Percentiles rank a stretch among this genome's conserved stretches.
Conservation (phyloP, 2,329 filamentous ascomycete species). For the Onygenales sp. region DNA sequence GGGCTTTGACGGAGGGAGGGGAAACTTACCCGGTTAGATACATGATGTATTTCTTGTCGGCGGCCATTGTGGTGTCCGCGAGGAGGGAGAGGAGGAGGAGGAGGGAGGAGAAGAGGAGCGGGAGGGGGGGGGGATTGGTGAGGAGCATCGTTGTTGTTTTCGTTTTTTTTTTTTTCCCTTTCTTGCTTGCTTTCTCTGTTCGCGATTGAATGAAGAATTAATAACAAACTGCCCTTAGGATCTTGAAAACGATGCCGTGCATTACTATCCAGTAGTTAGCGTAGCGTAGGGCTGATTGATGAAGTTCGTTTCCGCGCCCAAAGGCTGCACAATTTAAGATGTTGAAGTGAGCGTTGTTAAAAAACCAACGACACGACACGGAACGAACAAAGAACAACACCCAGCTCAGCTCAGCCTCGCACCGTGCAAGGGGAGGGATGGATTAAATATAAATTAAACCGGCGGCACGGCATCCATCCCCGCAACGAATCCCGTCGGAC, state of each 20-base stretch:
- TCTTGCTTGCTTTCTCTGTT: neutral
- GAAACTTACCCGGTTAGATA: conserved; percentile 15
- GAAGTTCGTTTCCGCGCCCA: too few species aligned
- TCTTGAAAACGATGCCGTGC: too few species aligned
- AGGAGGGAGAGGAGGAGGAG: neutral
- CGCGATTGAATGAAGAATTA: neutral
- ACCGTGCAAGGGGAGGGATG: too few species aligned
- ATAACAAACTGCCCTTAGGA: neutral
- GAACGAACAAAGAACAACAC: too few species aligned
- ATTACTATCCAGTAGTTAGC: neutral
- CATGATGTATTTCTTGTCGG: conserved; percentile 11
- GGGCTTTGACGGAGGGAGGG: neutral
- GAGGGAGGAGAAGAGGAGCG: neutral
- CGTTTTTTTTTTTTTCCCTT: neutral
- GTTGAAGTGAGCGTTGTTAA: too few species aligned
- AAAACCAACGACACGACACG: too few species aligned
- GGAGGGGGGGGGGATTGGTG: neutral
- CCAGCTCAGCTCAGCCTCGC: too few species aligned
- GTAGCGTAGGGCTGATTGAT: neutral
- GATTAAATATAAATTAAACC: too few species aligned
- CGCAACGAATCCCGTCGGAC: too few species aligned
- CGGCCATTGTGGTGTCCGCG: neutral
- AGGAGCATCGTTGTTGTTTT: neutral
- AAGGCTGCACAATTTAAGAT: too few species aligned
- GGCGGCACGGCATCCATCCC: too few species aligned